Evolutionary conservation across 495 filamentous ascomycete species (phyloP).

Genomic region (Penicillium macrosclerotiorum): DNA sequence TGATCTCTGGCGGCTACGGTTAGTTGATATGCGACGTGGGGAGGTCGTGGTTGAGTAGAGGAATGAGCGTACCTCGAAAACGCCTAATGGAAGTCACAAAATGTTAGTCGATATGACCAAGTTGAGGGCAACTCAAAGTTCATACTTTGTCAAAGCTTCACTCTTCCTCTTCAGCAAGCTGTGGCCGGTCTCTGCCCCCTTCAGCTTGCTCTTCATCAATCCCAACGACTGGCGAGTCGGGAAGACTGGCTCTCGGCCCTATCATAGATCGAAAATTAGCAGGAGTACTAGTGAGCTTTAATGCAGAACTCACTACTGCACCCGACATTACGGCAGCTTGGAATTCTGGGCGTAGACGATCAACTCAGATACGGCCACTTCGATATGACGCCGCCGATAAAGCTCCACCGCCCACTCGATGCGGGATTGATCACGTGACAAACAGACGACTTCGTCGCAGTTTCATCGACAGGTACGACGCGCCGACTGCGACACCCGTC

Average conservation of each 20-base stretch:
- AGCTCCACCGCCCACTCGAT: conserved; percentile 29
- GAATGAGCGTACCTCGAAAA: conserved; percentile 68
- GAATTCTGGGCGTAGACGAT: conserved; percentile 14
- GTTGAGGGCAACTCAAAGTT: conserved; percentile 6
- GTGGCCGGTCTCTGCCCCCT: conserved; percentile 90
- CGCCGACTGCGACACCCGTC: conserved; percentile 28
- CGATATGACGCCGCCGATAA: conserved; percentile 34
- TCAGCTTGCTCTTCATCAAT: conserved; percentile 97
- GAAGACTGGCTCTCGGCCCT: conserved; percentile 83
- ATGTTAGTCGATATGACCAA: neutral
- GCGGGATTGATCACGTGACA: conserved; percentile 29
- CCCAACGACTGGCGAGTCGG: conserved; percentile 95
- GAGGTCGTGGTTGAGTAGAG: conserved; percentile 13
- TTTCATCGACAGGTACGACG: conserved; percentile 24
- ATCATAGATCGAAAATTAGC: conserved; percentile 4
- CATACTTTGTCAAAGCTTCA: conserved; percentile 85
- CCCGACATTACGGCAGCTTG: conserved; percentile 50
- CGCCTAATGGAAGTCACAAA: conserved; percentile 50
- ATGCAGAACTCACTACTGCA: conserved; percentile 46
- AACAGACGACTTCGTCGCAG: conserved; percentile 27
- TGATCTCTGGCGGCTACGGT: conserved; percentile 69
- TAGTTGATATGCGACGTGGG: conserved; percentile 26
- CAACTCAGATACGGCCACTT: conserved; percentile 24
- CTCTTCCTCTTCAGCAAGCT: conserved; percentile 87
- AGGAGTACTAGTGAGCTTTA: neutral